phyloP scores from a whole-genome alignment of 2,329 filamentous ascomycete genomes.

The Pyricularia sp. region DNA sequence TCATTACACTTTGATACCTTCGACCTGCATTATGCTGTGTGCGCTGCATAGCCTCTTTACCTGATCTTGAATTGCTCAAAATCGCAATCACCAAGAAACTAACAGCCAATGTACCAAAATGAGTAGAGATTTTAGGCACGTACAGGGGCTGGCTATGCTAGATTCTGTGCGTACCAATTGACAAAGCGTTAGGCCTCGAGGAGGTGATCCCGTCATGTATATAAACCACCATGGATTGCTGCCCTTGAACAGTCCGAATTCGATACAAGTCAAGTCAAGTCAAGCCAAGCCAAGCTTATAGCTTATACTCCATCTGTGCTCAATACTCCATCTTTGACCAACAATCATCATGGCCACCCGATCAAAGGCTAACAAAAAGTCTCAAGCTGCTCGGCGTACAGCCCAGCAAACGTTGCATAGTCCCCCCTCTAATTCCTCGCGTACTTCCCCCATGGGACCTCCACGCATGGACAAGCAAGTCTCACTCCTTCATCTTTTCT shows the following conservation, averaged over 20 bases:
- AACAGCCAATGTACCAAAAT: not conserved
- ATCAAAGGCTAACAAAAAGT: not conserved
- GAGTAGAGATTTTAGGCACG: too few species aligned
- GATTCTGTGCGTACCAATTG: not conserved
- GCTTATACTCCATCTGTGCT: not conserved
- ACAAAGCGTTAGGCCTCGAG: not conserved
- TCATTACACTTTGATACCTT: not conserved
- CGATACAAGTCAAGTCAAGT: not conserved
- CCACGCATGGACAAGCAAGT: too few species aligned
- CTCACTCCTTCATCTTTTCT: slow-evolving; percentile 21
- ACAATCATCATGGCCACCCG: not conserved
- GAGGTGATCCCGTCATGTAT: not conserved
- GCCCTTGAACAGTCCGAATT: not conserved
- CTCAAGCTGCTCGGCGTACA: not conserved
- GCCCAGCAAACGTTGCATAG: too few species aligned
- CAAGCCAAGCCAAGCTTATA: not conserved
- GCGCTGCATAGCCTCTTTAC: not conserved
- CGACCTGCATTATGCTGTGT: not conserved
- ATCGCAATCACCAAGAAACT: not conserved
- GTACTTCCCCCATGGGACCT: too few species aligned
- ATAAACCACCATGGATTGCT: not conserved
- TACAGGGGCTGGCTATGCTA: not conserved
- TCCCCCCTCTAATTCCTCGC: too few species aligned
- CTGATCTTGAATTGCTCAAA: not conserved
- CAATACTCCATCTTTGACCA: not conserved